A percentile compares a stretch with the other conserved stretches of the same genome.
Evolutionary conservation across 768 basidiomycete species (phyloP).

Genomic region (Phylloporus arenicola): DNA sequence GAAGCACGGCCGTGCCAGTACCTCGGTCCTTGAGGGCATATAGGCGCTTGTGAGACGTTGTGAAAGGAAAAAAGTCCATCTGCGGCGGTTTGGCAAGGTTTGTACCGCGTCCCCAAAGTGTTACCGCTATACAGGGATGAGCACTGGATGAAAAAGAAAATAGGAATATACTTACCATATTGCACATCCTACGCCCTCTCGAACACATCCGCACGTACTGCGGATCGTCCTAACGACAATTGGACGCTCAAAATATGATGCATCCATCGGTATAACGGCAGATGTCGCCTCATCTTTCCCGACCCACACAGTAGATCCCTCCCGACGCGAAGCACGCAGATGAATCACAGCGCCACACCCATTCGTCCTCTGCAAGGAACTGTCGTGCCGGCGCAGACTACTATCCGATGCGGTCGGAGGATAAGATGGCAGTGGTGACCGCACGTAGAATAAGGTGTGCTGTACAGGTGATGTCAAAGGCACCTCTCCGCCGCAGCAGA

Average conservation of each 20-base stretch:
- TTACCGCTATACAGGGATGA: constrained; percentile 48
- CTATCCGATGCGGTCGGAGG: constrained; percentile 23
- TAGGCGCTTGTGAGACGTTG: constrained; percentile 15
- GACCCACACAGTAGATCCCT: constrained; percentile 50
- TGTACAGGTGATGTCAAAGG: constrained; percentile 5
- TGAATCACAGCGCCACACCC: constrained; percentile 66
- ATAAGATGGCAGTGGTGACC: constrained; percentile 36
- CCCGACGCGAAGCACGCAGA: constrained; percentile 47
- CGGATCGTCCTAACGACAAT: constrained; percentile 45
- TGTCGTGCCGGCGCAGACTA: constrained; percentile 4
- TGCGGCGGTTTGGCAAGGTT: constrained; percentile 53
- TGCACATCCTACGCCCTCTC: constrained; percentile 64
- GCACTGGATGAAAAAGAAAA: not conserved
- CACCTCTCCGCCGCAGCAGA: constrained; percentile 42
- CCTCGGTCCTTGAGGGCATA: constrained; percentile 38
- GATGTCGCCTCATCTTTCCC: constrained; percentile 49
- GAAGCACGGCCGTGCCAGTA: constrained; percentile 36
- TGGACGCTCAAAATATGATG: constrained; percentile 51
- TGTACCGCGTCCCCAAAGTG: constrained; percentile 56
- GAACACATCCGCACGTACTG: constrained; percentile 59
- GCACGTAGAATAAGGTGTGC: constrained; percentile 20
- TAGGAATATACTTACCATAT: constrained; percentile 39
- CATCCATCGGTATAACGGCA: constrained; percentile 50
- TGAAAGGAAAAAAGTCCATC: constrained; percentile 36
- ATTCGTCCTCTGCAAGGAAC: constrained; percentile 31